Conservation (phyloP, 2,329 filamentous ascomycete genomes). For the Cercospora janseana region DNA sequence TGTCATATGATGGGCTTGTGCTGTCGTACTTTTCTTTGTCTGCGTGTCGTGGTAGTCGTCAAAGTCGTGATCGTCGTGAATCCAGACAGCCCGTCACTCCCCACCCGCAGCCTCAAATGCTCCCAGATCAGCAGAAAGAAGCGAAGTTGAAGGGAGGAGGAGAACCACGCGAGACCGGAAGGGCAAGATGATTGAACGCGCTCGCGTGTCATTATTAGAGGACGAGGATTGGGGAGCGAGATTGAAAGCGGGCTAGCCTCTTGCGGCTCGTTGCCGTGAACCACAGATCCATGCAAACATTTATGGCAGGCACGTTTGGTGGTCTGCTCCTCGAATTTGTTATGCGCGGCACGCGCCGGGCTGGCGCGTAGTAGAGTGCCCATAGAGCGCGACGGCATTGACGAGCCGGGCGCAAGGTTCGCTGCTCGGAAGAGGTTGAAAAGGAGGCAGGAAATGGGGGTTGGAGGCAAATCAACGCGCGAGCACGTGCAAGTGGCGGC, state of each 20-base stretch:
- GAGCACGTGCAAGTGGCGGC: conserved; percentile 6
- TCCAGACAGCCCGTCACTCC: neutral
- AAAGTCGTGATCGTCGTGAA: conserved; percentile 10
- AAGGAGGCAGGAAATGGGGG: neutral
- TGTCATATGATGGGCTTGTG: conserved; percentile 1
- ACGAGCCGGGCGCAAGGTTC: neutral
- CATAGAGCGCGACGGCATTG: too few relatives aligned
- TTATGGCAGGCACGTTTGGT: conserved; percentile 4
- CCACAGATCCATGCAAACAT: conserved; percentile 13
- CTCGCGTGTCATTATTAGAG: conserved; percentile 4
- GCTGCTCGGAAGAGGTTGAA: conserved; percentile 1
- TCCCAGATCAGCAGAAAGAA: neutral
- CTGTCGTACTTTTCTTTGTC: conserved; percentile 4
- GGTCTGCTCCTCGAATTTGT: neutral
- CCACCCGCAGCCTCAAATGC: neutral
- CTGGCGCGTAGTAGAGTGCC: too few relatives aligned
- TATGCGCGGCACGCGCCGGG: too few relatives aligned
- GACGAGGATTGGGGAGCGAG: neutral
- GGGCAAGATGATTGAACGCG: conserved; percentile 3
- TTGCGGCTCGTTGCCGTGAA: conserved; percentile 10
- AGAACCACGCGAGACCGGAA: neutral
- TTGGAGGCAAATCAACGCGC: conserved; percentile 1
- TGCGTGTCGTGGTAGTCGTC: conserved; percentile 10
- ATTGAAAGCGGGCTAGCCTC: conserved; percentile 9
- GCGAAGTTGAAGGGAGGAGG: neutral